Evolutionary conservation across 306 rosid species (phyloP).

Genomic region (Vigna reflexopilosa): DNA sequence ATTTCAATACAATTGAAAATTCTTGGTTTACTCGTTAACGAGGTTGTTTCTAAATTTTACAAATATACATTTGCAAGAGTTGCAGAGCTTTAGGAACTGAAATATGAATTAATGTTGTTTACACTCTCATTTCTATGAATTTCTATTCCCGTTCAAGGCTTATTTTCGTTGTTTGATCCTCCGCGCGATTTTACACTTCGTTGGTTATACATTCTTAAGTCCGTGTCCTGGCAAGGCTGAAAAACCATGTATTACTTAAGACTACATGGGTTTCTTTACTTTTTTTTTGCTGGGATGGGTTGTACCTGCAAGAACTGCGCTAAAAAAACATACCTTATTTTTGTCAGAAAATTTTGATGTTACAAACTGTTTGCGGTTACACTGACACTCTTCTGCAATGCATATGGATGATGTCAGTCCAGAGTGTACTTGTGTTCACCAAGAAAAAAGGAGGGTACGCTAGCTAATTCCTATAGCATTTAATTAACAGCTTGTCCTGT

Average conservation of each 20-base stretch:
- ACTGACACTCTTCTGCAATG: neutral
- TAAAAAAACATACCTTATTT: slow-evolving; percentile 32
- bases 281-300: neutral
- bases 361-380: slow-evolving; percentile 34
- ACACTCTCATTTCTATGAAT: neutral
- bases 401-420: neutral
- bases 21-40: slow-evolving; percentile 17
- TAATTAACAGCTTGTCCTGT: slow-evolving; percentile 5
- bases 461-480: slow-evolving; percentile 35
- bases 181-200: slow-evolving; percentile 6
- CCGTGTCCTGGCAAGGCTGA: neutral
- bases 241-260: slow-evolving; percentile 3
- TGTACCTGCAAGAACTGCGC: slow-evolving; percentile 6
- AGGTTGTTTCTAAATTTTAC: slow-evolving; percentile 13
- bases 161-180: neutral
- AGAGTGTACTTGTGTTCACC: slow-evolving; percentile 7
- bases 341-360: slow-evolving; percentile 25
- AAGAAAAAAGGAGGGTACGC: neutral
- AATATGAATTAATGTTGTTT: neutral
- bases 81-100: slow-evolving; percentile 20
- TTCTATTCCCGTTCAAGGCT: neutral
- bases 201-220: neutral
- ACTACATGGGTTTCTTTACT: neutral
- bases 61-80: slow-evolving; percentile 23
- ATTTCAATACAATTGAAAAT: slow-evolving; percentile 42